Evolutionary conservation across 306 rosid genomes (phyloP), one percentile per base, ranked within the genome.

Genomic region (Lathyrus aphaca): DNA sequence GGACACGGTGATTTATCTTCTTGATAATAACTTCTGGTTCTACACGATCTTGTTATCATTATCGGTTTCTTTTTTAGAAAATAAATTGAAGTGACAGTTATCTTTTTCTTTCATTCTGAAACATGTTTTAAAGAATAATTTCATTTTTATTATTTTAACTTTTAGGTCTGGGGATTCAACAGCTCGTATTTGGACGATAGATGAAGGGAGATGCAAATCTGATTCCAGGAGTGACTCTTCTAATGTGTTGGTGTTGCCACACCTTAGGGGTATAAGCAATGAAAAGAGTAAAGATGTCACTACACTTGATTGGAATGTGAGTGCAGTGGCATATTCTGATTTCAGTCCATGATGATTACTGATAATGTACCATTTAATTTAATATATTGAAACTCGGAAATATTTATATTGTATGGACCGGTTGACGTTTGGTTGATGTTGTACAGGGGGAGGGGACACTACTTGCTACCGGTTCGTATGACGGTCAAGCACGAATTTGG

Each of bases 401-500:
- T 30, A 50, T 44, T 23, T 62, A 21, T 44, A 27, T 48, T 51
- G 6, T 23, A 56, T 64, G 58, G 12, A 59, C 63, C 5, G 43
- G 25, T 80, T 14, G 32, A 62, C 49, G 14, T 64, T 61, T 74
- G 65, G 19, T 10, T 29, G 29, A 49, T 64, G 49, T 70, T 23
- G 18, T 70, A 16, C 81, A 93, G 97, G 92, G 86, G 57, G 97
- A 93, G 62, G 98, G 96, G 68, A 83, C 96, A 3, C 84, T 90
- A 68, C 97, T 93, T 72, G 98, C 98, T 67, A 93, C 98, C 8
- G 98, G 98, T 79, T 93, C 98, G 0, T 90, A 88, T 55, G 98
- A 93, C 71, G 98, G 98, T 66, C 98, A 93, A 74, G 98, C 98
- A 78, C 86, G 98, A 88, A 86, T 93, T 74, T 93, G 98, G 98